Evolutionary conservation across 192 early-diverging fungal genomes (phyloP).

Genomic region (Mortierella alpina): DNA sequence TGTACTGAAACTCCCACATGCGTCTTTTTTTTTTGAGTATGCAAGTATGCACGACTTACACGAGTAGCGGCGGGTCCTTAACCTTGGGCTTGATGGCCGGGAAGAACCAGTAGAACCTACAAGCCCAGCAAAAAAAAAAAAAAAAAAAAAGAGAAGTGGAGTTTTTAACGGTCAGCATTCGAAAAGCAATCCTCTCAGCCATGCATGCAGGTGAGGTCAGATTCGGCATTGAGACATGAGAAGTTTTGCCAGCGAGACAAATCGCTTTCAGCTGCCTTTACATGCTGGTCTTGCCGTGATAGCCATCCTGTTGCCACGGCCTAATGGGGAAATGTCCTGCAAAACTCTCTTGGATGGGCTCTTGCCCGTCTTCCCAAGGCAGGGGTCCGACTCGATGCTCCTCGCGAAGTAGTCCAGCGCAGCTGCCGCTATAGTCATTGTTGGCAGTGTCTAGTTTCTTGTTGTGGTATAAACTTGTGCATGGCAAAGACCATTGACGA

Average conservation of each 20-base stretch:
- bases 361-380: conserved; percentile 57
- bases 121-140: not conserved
- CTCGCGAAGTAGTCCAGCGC: conserved; percentile 1
- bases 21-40: not conserved
- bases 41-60: conserved; percentile 52
- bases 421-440: no score
- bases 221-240: not conserved
- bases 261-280: conserved; percentile 8
- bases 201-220: no score
- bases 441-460: no score
- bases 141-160: not conserved
- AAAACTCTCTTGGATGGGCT: conserved; percentile 69
- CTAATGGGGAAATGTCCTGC: conserved; percentile 69
- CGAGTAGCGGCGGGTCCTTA: conserved; percentile 72
- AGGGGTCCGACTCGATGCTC: conserved; percentile 38
- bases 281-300: conserved; percentile 53
- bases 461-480: no score
- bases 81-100: conserved; percentile 72
- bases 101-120: conserved; percentile 83
- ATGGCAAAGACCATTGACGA: no score
- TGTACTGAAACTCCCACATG: not conserved
- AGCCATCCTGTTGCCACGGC: conserved; percentile 55
- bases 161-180: no score
- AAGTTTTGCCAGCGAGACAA: not conserved
- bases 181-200: no score